Evolutionary conservation across 257 asterid species (phyloP).

Genomic region (Solanum sejunctum): DNA sequence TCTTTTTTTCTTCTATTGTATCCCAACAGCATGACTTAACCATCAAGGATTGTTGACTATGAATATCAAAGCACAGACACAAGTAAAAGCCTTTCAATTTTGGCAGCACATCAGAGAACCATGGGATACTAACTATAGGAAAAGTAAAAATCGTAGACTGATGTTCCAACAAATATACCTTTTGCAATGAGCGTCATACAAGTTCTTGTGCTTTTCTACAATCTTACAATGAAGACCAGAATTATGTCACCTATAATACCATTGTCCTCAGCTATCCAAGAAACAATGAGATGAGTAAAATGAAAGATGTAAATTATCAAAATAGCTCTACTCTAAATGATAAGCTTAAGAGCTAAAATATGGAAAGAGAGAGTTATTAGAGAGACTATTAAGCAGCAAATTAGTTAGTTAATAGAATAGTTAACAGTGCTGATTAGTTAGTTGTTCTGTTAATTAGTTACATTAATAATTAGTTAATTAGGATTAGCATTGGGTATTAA

Average conservation of each 20-base stretch:
- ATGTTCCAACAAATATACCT: conserved; percentile 27
- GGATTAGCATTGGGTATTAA: no score
- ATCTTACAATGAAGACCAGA: conserved; percentile 87
- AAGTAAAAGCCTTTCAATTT: background rate
- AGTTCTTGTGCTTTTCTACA: conserved; percentile 58
- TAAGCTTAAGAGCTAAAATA: background rate
- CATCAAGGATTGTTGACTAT: no score
- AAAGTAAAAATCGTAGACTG: background rate
- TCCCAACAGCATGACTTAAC: no score
- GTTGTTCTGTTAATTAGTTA: no score
- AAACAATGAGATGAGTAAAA: conserved; percentile 4
- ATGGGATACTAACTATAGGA: background rate
- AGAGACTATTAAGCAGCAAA: no score
- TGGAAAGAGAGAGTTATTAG: background rate
- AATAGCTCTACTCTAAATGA: background rate
- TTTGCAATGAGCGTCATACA: conserved; percentile 56
- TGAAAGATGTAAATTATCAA: background rate
- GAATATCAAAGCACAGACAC: no score
- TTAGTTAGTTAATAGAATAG: no score
- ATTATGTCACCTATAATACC: conserved; percentile 44
- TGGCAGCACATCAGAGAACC: background rate
- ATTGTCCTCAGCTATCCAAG: conserved; percentile 63
- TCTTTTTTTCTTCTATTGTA: no score
- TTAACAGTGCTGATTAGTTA: no score
- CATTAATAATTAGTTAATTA: no score